These are phyloP conservation scores for Ilex asprella DNA, from an alignment of 257 asterid genomes.

Conservation along the genomic window DNA sequence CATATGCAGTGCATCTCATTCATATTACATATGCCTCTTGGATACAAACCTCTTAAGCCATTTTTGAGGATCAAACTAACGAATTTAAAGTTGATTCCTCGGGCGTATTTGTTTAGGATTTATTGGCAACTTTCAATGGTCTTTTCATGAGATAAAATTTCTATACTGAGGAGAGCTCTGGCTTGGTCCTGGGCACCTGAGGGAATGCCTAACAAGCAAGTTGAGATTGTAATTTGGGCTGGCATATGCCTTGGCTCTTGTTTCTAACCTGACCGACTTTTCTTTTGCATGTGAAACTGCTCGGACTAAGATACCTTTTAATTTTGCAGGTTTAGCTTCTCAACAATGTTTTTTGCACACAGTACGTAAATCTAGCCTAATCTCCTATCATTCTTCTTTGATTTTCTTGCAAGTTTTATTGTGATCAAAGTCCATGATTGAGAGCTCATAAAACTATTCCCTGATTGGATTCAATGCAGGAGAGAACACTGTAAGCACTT, in stretches of 20 bases:
- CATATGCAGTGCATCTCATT: too few species aligned
- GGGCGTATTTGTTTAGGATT: too few species aligned
- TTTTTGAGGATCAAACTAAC: too few species aligned
- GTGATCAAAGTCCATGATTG: neutral
- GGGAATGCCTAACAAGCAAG: too few species aligned
- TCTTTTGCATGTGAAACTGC: neutral
- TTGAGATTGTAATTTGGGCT: too few species aligned
- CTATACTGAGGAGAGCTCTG: too few species aligned
- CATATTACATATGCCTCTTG: too few species aligned
- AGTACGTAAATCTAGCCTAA: constrained; percentile 1
- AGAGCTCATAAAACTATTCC: neutral
- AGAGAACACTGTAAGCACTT: constrained; percentile 12
- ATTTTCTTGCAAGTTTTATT: neutral
- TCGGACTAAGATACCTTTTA: neutral
- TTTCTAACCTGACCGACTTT: neutral
- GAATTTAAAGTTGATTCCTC: too few species aligned
- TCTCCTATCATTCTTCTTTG: neutral
- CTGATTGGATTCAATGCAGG: constrained; percentile 5
- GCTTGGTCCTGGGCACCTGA: too few species aligned
- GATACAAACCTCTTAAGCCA: too few species aligned
- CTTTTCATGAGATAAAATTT: too few species aligned
- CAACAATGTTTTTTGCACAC: constrained; percentile 15
- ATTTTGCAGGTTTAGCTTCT: constrained; percentile 9
- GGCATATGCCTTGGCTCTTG: neutral
- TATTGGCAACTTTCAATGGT: too few species aligned